A percentile compares a stretch with the other conserved stretches of the same genome.
Conservation (phyloP, 495 filamentous ascomycete species). For the Hypomontagnella submonticulosa region DNA sequence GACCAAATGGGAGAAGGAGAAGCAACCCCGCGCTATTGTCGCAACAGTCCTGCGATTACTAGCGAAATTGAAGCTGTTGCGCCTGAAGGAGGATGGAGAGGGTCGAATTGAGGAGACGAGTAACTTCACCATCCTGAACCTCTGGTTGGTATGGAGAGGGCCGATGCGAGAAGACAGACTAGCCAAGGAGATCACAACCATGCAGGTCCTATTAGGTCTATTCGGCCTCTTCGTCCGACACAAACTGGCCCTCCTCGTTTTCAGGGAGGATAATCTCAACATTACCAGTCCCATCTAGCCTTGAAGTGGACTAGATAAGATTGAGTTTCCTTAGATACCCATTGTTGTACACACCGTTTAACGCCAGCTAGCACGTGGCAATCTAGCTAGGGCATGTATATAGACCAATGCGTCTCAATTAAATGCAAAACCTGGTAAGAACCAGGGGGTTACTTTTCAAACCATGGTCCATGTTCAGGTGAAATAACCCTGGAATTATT, state of each 20-base stretch:
- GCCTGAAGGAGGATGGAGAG: constrained; percentile 69
- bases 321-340: constrained; percentile 32
- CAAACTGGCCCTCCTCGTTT: constrained; percentile 82
- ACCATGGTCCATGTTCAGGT: neutral
- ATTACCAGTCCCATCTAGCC: constrained; percentile 44
- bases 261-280: constrained; percentile 82
- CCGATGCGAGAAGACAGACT: constrained; percentile 89
- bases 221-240: constrained; percentile 87
- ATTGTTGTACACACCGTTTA: constrained; percentile 32
- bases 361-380: constrained; percentile 10
- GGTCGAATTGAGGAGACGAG: constrained; percentile 80
- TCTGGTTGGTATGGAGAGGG: constrained; percentile 96
- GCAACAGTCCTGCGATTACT: constrained; percentile 70
- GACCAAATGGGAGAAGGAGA: constrained; percentile 74
- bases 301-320: constrained; percentile 5
- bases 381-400: constrained; percentile 5
- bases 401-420: constrained; percentile 15
- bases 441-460: constrained; percentile 22
- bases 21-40: constrained; percentile 74
- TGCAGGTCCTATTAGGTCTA: constrained; percentile 81
- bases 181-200: constrained; percentile 74
- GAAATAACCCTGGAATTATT: too few relatives aligned
- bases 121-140: constrained; percentile 93
- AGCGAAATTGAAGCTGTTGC: constrained; percentile 70
- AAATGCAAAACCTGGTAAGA: constrained; percentile 8